A percentile compares a stretch with the other conserved stretches of the same genome.
These are phyloP conservation scores for Trichoderma sp. DNA, from an alignment of 2,329 filamentous ascomycete genomes.

Conservation along the genomic window DNA sequence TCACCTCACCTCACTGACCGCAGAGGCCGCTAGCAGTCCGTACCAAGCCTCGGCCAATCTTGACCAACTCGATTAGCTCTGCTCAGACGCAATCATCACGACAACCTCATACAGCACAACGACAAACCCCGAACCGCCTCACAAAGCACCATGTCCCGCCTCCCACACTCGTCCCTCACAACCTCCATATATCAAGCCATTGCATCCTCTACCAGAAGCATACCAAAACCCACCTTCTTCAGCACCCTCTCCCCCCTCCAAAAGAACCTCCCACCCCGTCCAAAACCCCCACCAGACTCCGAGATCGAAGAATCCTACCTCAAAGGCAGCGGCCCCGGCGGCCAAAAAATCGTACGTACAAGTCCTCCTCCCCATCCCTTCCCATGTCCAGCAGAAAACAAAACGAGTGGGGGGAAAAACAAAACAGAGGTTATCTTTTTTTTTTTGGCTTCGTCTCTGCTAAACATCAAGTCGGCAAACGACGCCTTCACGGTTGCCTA, in stretches of 20 bases:
- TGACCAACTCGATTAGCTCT: no score
- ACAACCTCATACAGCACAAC: no score
- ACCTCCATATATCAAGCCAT: background rate
- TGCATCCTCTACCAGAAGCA: background rate
- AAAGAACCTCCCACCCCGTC: slow-evolving; percentile 73
- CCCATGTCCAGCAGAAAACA: background rate
- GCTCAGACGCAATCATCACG: no score
- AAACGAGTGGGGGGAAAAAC: no score
- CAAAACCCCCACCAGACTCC: slow-evolving; percentile 69
- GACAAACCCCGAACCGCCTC: no score
- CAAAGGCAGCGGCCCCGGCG: slow-evolving; percentile 88
- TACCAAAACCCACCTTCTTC: slow-evolving; percentile 35
- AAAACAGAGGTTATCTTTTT: no score
- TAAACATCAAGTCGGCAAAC: background rate
- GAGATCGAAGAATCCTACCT: slow-evolving; percentile 86
- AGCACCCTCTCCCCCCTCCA: slow-evolving; percentile 38
- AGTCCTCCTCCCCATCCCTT: no score
- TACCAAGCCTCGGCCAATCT: no score
- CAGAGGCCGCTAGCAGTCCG: no score
- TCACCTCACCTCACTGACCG: no score
- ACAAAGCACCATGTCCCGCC: background rate
- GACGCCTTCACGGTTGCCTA: background rate
- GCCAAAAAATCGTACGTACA: slow-evolving; percentile 83
- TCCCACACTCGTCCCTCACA: background rate
- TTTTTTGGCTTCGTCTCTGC: background rate